These are phyloP conservation scores for Tympanopsis confertula DNA, from an alignment of 2,329 filamentous ascomycete species.

Conservation along the genomic window DNA sequence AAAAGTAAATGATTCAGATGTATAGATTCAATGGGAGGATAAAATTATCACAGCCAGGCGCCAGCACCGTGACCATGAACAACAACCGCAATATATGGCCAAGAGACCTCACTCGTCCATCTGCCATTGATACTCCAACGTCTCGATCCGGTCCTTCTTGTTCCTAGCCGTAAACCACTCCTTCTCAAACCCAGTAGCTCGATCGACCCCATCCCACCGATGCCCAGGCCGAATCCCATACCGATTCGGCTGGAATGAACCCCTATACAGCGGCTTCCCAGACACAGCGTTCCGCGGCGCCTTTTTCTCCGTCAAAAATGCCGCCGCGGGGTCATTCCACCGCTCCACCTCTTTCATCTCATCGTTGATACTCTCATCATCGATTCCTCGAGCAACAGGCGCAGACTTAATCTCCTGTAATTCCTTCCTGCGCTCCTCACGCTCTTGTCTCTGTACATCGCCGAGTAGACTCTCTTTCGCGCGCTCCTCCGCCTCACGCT, in stretches of 20 bases:
- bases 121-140: constrained; percentile 54
- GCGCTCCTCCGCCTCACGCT: constrained; percentile 34
- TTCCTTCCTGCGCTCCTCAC: constrained; percentile 33
- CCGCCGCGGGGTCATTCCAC: constrained; percentile 54
- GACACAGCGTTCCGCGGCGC: constrained; percentile 26
- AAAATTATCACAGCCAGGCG: not conserved
- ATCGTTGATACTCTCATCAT: constrained; percentile 49
- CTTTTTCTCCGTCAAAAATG: constrained; percentile 35
- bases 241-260: constrained; percentile 48
- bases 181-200: constrained; percentile 53
- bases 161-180: constrained; percentile 56
- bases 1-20: no score
- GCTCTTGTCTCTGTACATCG: constrained; percentile 45
- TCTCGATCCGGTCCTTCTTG: constrained; percentile 36
- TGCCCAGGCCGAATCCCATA: constrained; percentile 54
- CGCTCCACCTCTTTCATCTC: constrained; percentile 41
- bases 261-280: constrained; percentile 42
- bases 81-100: not conserved
- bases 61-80: not conserved
- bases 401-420: constrained; percentile 45
- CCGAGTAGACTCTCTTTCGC: constrained; percentile 44
- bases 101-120: constrained; percentile 43
- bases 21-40: not conserved
- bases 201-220: constrained; percentile 57
- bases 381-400: constrained; percentile 42